Base-by-base conservation (phyloP, 1,284 basidiomycete genomes). In the Fomes fomentarius region DNA sequence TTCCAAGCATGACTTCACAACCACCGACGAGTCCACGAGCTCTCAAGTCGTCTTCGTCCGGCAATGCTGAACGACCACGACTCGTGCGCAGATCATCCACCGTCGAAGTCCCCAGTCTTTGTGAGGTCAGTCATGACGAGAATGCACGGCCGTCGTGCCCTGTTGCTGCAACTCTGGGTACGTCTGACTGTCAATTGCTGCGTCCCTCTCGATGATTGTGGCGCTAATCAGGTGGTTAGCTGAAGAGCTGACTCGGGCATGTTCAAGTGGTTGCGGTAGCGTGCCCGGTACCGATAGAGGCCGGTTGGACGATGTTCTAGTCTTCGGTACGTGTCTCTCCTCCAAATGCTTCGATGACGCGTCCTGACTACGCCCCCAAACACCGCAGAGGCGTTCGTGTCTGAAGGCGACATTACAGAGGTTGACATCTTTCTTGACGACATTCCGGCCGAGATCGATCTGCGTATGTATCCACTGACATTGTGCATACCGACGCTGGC, bases 381-480 rank as follows among this genome's bases (percentile, higher is more conserved):
- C 25, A 26, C 28, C 39, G 5, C 12, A 30, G 17, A 25, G 40
- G 21, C 25, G 28, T 15, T 38, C 9, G 34, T 43, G 19, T 25
- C 25, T n/a, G 41, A 50, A 17, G 6, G 21, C 25, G 49, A 44
- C 42, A 44, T 37, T 12, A 38, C 41, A 19, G 49, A 50, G 24
- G 26, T 50, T 6, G 33, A 30, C 2, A 15, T 44, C 14, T 11
- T 14, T 1, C 12, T 30, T 14, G 25, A 26, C 24, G 26, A 43
- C n/a, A 7, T 17, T 17, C 35, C 35, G 9, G 15, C 19, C 35
- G 35, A 37, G 35, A 17, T 37, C 7, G 35, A 15, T 8, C 15
- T 37, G 12, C 35, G 35, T 37, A 9, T 9, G 35, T 37, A 8
- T 5, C 15, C 9, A 9, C 12, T 9, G 4, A 8, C 5, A 9